Percentiles rank a stretch among this genome's conserved stretches.
Conservation (phyloP, 179 eudicot genomes). For the Drosera spatulata region DNA sequence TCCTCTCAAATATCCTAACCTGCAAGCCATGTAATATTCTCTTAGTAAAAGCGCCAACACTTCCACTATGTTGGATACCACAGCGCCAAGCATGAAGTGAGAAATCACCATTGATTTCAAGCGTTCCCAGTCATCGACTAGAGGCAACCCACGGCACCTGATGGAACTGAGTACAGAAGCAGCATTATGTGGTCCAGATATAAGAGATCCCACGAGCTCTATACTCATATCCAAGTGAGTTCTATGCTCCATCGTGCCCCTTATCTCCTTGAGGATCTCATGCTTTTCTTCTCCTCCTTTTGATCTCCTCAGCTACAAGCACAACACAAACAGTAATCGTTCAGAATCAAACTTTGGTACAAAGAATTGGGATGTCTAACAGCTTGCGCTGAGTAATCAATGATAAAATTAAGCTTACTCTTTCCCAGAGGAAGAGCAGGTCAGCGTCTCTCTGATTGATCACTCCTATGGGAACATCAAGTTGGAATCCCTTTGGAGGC, state of each 20-base stretch:
- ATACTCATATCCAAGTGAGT: constrained; percentile 67
- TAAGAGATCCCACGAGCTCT: constrained; percentile 45
- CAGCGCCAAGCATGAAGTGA: no score
- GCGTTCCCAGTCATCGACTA: constrained; percentile 89
- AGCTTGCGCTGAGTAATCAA: no score
- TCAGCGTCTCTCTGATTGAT: constrained; percentile 92
- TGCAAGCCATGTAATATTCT: constrained; percentile 5
- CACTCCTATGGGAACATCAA: constrained; percentile 28
- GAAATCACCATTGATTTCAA: constrained; percentile 51
- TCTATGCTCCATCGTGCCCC: constrained; percentile 42
- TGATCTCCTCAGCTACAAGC: constrained; percentile 44
- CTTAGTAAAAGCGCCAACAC: no score
- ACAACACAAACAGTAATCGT: background rate
- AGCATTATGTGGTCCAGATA: constrained; percentile 61
- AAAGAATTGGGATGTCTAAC: no score
- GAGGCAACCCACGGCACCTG: constrained; percentile 36
- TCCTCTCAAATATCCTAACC: constrained; percentile 68
- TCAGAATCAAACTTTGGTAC: no score
- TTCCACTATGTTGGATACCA: no score
- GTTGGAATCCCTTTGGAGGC: constrained; percentile 31
- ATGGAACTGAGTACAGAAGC: constrained; percentile 30
- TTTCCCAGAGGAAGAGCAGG: constrained; percentile 67
- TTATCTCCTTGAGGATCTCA: constrained; percentile 38
- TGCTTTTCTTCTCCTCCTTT: constrained; percentile 26
- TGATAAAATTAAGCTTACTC: constrained; percentile 21